Conservation (phyloP, 805 yeast genomes). For the Barnettozyma sp. region DNA sequence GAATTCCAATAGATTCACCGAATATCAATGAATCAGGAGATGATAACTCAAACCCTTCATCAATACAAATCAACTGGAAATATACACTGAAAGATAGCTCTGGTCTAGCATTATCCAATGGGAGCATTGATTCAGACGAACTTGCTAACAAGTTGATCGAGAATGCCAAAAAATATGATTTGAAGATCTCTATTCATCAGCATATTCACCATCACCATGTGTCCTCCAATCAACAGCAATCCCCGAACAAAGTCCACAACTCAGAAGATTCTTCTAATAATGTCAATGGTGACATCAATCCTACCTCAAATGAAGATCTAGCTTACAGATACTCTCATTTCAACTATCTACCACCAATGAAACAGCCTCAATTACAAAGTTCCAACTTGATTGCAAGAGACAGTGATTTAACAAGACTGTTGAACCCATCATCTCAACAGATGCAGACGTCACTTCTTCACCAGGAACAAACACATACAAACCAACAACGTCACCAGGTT, state of each 20-base stretch:
- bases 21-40: too few species aligned
- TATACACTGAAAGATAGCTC: conserved; percentile 43
- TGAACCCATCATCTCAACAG: conserved; percentile 30
- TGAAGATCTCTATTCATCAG: conserved; percentile 71
- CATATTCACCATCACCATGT: conserved; percentile 76
- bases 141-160: conserved; percentile 51
- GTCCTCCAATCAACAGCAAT: conserved; percentile 22
- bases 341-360: conserved; percentile 68
- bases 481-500: too few species aligned
- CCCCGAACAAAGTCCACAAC: conserved; percentile 13
- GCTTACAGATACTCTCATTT: conserved; percentile 61
- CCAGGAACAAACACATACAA: too few species aligned
- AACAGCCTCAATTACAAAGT: conserved; percentile 62
- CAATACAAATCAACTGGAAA: conserved; percentile 51
- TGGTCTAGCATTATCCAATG: conserved; percentile 41
- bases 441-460: too few species aligned
- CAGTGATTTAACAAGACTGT: conserved; percentile 37
- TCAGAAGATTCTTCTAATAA: conserved; percentile 23
- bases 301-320: conserved; percentile 23
- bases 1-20: too few species aligned
- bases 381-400: conserved; percentile 38
- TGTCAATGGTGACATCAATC: conserved; percentile 13
- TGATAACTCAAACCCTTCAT: conserved; percentile 24
- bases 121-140: conserved; percentile 46
- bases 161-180: conserved; percentile 49